Base-by-base conservation (phyloP, 441 rosid species). In the Erodium trifolium region DNA sequence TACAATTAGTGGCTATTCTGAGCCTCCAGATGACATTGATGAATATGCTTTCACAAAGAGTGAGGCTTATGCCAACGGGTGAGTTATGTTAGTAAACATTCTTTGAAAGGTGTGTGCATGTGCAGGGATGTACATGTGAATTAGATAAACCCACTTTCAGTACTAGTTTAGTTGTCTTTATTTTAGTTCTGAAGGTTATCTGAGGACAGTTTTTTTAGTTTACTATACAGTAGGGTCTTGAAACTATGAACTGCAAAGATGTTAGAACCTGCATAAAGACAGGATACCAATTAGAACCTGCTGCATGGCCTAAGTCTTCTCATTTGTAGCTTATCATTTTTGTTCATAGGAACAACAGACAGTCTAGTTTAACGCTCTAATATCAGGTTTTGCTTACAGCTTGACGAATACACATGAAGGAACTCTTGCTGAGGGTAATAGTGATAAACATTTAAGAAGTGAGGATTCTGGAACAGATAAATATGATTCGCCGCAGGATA, bases 381-480 rank as follows among this genome's bases (percentile, higher is more conserved):
- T 35, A 1, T 67, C 19, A 65, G 23, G 59, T 10, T 71, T 68
- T 83, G 63, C 65, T 75, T 80, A 77, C 79, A 88, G 90, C 75
- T 73, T 81, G 76, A 74, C 51, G 63, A 71, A 66, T 81, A 45
- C 69, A 73, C 57, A 45, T 35, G 45, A 70, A 63, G 83, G 77
- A 67, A 70, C 66, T 70, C 67, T 79, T 73, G 27, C 29, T 49
- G 79, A 69, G 75, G 73, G 68, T 71, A 68, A 57, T 57, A 17
- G 57, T 31, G 63, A 65, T 72, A 76, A 65, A 34, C 19, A 41
- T 72, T 63, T 76, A 27, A 79, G 82, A 69, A 49, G 10, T 63
- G 49, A 66, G 67, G 71, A 65, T 66, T 74, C 67, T 68, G 77
- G 70, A 17, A 72, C 65, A 34, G 82, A 83, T 70, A 70, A 75